These are phyloP conservation scores for Neurospora tetrasperma DNA, from an alignment of 495 filamentous ascomycete genomes.

Conservation along the genomic window DNA sequence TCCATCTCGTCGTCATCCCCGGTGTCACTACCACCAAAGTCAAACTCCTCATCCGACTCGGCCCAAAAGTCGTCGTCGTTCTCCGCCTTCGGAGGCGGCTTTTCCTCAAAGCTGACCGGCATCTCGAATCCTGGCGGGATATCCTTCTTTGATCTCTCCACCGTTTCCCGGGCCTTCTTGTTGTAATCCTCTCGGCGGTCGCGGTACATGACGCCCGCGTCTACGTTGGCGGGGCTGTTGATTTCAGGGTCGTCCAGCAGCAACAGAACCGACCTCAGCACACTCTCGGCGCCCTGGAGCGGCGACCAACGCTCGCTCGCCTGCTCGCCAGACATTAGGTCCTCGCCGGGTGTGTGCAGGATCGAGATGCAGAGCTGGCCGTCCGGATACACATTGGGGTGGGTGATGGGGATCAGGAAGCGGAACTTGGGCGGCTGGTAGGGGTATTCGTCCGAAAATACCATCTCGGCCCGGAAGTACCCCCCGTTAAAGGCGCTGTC, in stretches of 20 bases:
- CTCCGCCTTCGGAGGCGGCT: constrained; percentile 52
- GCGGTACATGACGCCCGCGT: constrained; percentile 78
- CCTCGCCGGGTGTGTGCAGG: constrained; percentile 82
- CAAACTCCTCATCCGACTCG: constrained; percentile 70
- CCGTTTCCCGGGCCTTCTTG: constrained; percentile 53
- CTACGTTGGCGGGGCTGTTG: constrained; percentile 88
- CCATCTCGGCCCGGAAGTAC: constrained; percentile 85
- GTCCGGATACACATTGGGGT: constrained; percentile 89
- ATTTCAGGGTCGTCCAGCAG: constrained; percentile 91
- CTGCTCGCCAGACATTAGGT: constrained; percentile 80
- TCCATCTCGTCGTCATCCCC: constrained; percentile 49
- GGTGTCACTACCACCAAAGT: constrained; percentile 64
- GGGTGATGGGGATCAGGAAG: constrained; percentile 67
- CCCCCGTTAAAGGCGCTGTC: constrained; percentile 86
- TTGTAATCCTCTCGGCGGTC: constrained; percentile 60
- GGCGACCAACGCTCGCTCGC: constrained; percentile 89
- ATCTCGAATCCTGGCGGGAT: constrained; percentile 77
- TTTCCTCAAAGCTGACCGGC: constrained; percentile 57
- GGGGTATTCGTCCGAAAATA: constrained; percentile 82
- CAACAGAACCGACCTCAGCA: constrained; percentile 85
- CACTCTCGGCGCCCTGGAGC: constrained; percentile 84
- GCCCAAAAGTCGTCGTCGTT: constrained; percentile 77
- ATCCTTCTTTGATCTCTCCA: constrained; percentile 62
- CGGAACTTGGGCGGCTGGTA: constrained; percentile 87
- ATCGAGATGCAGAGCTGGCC: constrained; percentile 95